phyloP scores from a whole-genome alignment of 2,329 filamentous ascomycete species.

The Aspergillus neoniger region DNA sequence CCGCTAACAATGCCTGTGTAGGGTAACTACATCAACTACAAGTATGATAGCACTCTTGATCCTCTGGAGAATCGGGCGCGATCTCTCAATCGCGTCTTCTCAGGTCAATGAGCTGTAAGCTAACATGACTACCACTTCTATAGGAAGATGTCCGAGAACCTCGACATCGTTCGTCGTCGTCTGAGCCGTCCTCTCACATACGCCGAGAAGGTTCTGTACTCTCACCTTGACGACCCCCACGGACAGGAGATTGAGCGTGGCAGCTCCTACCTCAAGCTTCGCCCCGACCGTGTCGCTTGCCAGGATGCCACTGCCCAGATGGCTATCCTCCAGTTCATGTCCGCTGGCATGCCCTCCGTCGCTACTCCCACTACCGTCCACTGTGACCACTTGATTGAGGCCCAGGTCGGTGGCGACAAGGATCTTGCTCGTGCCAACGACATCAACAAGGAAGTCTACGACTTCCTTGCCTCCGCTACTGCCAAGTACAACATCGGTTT shows the following conservation, averaged over 20 bases:
- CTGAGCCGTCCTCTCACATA: slow-evolving; percentile 92
- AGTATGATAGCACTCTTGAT: slow-evolving; percentile 43
- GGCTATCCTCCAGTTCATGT: slow-evolving; percentile 99
- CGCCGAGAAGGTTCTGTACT: slow-evolving; percentile 99
- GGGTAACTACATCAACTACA: slow-evolving; percentile 97
- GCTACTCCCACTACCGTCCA: slow-evolving; percentile 95
- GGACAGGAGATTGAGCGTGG: slow-evolving; percentile 96
- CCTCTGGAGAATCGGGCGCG: not conserved
- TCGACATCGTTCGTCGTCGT: slow-evolving; percentile 82
- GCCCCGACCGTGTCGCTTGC: slow-evolving; percentile 96
- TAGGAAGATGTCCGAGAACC: slow-evolving; percentile 98
- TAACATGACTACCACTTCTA: slow-evolving; percentile 27
- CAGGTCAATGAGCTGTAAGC: slow-evolving; percentile 9
- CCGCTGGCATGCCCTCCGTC: slow-evolving; percentile 91
- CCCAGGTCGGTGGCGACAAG: slow-evolving; percentile 87
- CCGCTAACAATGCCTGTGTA: slow-evolving; percentile 34
- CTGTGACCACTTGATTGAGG: slow-evolving; percentile 99
- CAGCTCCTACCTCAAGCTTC: slow-evolving; percentile 91
- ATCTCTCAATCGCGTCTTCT: not conserved
- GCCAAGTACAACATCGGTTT: slow-evolving; percentile 99
- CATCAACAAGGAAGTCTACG: slow-evolving; percentile 99
- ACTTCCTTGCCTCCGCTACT: slow-evolving; percentile 90
- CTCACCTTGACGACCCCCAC: slow-evolving; percentile 95
- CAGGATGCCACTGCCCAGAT: slow-evolving; percentile 99
- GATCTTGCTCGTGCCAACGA: slow-evolving; percentile 86